These are phyloP conservation scores for Fusarium keratoplasticum DNA, from an alignment of 2,329 filamentous ascomycete species.

Conservation along the genomic window DNA sequence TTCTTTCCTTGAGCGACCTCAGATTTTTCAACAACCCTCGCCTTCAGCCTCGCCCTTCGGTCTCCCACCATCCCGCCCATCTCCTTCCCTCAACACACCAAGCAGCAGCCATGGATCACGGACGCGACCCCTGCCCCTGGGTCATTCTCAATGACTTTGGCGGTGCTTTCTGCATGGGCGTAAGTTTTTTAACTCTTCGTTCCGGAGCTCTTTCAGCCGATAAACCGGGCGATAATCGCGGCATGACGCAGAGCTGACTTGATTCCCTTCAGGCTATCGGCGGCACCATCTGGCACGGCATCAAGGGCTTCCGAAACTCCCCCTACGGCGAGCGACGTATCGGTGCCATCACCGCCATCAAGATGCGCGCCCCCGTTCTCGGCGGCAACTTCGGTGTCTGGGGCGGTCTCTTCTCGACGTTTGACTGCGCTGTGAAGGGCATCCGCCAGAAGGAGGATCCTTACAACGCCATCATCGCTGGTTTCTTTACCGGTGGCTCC, in stretches of 20 bases:
- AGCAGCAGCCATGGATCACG: constrained; percentile 81
- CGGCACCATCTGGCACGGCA: constrained; percentile 93
- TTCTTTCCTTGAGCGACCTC: constrained; percentile 31
- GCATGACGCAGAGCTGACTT: constrained; percentile 29
- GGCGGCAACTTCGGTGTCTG: constrained; percentile 98
- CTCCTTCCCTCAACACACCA: constrained; percentile 9
- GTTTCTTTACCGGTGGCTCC: constrained; percentile 95
- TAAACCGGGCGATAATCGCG: constrained; percentile 9
- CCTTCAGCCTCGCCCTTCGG: constrained; percentile 23
- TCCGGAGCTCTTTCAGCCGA: constrained; percentile 1
- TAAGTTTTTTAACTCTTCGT: constrained; percentile 59
- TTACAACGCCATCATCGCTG: constrained; percentile 97
- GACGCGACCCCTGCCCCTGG: constrained; percentile 95
- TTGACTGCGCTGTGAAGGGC: constrained; percentile 97
- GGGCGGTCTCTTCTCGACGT: constrained; percentile 95
- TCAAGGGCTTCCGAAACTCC: constrained; percentile 92
- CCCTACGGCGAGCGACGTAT: constrained; percentile 95
- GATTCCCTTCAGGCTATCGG: constrained; percentile 70
- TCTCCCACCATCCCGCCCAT: not conserved
- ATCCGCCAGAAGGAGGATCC: constrained; percentile 96
- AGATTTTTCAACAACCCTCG: constrained; percentile 36
- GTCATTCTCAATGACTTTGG: constrained; percentile 98
- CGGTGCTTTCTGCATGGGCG: constrained; percentile 96
- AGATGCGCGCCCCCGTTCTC: constrained; percentile 94
- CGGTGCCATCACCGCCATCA: constrained; percentile 96